Evolutionary conservation across 2,329 filamentous ascomycete genomes (phyloP).

Genomic region (Aspergillus sp.): DNA sequence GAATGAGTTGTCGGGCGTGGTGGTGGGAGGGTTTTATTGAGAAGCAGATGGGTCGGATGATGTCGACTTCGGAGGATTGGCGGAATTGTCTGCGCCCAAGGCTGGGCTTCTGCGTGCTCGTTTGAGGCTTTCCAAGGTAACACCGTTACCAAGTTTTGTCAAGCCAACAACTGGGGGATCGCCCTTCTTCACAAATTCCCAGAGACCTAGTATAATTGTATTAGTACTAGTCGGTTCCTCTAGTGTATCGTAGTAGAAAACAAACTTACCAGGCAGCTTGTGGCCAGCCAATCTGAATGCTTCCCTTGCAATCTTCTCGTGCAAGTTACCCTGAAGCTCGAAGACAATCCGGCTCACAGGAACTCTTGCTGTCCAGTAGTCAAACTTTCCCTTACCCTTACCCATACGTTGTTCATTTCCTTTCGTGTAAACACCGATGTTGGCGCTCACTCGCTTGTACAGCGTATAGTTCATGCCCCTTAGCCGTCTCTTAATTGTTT

Average conservation of each 20-base stretch:
- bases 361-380: conserved; percentile 90
- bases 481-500: conserved; percentile 83
- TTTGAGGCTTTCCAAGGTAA: conserved; percentile 80
- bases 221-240: conserved; percentile 11
- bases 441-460: conserved; percentile 86
- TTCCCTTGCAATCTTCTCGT: conserved; percentile 91
- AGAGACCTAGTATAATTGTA: conserved; percentile 43
- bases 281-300: conserved; percentile 90
- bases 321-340: conserved; percentile 83
- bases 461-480: conserved; percentile 88
- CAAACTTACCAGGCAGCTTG: conserved; percentile 77
- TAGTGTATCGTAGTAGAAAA: conserved; percentile 2
- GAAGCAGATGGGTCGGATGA: conserved; percentile 32
- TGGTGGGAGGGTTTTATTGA: conserved; percentile 23
- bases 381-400: conserved; percentile 96
- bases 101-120: conserved; percentile 67
- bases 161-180: conserved; percentile 87
- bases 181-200: conserved; percentile 90
- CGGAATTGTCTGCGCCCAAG: conserved; percentile 25
- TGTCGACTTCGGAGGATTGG: conserved; percentile 25
- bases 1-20: conserved; percentile 6
- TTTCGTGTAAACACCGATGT: conserved; percentile 90
- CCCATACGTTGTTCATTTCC: conserved; percentile 99
- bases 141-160: conserved; percentile 76
- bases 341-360: conserved; percentile 89